phyloP scores from a whole-genome alignment of 106 monocot genomes.

The Posidonia australis region DNA sequence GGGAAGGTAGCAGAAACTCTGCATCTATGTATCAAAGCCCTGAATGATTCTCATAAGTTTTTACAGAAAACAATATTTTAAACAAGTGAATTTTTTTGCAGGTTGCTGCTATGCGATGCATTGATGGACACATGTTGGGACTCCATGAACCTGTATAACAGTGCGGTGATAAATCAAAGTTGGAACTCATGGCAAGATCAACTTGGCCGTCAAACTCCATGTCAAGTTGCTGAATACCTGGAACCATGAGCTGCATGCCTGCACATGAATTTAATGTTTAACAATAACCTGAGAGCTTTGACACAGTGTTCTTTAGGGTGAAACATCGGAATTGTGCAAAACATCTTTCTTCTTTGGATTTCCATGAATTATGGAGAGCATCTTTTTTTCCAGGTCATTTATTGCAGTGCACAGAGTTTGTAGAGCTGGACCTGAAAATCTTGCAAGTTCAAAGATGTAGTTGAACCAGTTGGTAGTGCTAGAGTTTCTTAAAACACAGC shows the following conservation, averaged over 20 bases:
- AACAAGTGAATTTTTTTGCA: constrained; percentile 5
- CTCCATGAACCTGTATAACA: constrained; percentile 74
- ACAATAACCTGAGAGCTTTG: not conserved
- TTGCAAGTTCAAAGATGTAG: not conserved
- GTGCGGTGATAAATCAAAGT: too few species aligned
- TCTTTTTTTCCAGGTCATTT: constrained; percentile 52
- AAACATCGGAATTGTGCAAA: constrained; percentile 22
- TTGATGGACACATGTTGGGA: constrained; percentile 89
- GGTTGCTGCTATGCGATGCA: constrained; percentile 78
- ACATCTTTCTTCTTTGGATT: constrained; percentile 49
- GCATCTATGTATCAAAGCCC: too few species aligned
- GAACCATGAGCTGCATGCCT: too few species aligned
- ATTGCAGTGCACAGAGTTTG: constrained; percentile 71
- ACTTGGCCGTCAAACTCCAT: not conserved
- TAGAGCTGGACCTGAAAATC: constrained; percentile 51
- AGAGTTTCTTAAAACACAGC: too few species aligned
- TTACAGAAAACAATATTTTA: too few species aligned
- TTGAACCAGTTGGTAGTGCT: not conserved
- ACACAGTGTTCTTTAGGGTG: too few species aligned
- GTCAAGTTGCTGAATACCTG: not conserved
- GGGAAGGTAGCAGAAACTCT: constrained; percentile 52
- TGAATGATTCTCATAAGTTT: not conserved
- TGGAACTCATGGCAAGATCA: too few species aligned
- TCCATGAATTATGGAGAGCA: constrained; percentile 45
- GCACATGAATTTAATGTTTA: too few species aligned